Conservation (phyloP, 192 early-diverging fungal genomes). For the Pecoramyces ruminantium region DNA sequence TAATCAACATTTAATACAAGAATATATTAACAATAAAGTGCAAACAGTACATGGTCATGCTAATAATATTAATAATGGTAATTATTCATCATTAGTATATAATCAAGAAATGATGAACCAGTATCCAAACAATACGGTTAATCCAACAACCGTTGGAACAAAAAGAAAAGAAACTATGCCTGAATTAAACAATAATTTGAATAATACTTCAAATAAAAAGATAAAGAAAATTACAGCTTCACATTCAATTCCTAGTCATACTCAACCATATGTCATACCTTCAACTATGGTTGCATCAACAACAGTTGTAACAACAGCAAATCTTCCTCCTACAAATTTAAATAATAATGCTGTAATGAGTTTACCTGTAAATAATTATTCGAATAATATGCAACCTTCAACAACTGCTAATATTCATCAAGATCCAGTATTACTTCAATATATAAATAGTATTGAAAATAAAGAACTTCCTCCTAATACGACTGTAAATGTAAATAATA, state of each 20-base stretch:
- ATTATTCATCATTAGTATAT: neutral
- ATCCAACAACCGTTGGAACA: neutral
- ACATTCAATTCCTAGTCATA: neutral
- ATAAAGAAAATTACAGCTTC: neutral
- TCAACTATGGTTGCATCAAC: neutral
- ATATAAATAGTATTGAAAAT: neutral
- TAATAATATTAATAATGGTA: neutral
- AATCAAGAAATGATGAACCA: neutral
- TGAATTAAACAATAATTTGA: neutral
- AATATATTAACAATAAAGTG: neutral
- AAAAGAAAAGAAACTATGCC: neutral
- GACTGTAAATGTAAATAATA: neutral
- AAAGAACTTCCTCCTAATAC: neutral
- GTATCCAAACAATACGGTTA: neutral
- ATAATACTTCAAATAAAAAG: neutral
- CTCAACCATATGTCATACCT: neutral
- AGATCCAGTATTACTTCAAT: neutral
- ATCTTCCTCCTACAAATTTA: neutral
- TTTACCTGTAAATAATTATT: neutral
- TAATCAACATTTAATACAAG: neutral
- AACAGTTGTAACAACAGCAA: neutral
- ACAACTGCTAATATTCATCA: neutral
- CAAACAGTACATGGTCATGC: neutral
- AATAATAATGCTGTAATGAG: neutral
- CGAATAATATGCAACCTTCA: neutral